phyloP scores from a whole-genome alignment of 2,329 filamentous ascomycete genomes.

The Leptographium wingfieldii region DNA sequence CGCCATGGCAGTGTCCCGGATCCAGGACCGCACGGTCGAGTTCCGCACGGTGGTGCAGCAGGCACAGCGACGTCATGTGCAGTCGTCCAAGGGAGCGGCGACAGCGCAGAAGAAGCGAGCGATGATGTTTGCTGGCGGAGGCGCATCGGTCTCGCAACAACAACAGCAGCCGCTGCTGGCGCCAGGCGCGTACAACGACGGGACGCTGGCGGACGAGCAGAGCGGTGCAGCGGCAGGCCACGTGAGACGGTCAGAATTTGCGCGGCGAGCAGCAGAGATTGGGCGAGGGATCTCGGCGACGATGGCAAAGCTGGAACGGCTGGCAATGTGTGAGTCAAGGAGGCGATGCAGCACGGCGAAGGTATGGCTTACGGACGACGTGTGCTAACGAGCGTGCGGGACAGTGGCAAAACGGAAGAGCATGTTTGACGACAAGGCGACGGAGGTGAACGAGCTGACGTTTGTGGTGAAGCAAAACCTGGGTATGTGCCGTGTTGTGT shows the following conservation, averaged over 20 bases:
- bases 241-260: conserved; percentile 61
- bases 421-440: conserved; percentile 89
- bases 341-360: background rate
- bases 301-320: conserved; percentile 87
- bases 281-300: conserved; percentile 83
- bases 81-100: conserved; percentile 46
- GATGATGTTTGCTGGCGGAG: conserved; percentile 4
- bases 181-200: conserved; percentile 20
- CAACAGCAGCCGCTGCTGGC: conserved; percentile 52
- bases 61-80: conserved; percentile 66
- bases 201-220: conserved; percentile 54
- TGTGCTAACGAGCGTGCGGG: background rate
- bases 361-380: background rate
- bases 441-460: conserved; percentile 94
- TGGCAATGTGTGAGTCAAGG: conserved; percentile 47
- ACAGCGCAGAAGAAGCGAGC: conserved; percentile 49
- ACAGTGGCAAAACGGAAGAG: conserved; percentile 81
- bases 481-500: background rate
- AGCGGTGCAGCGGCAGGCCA: conserved; percentile 43
- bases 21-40: conserved; percentile 93
- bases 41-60: conserved; percentile 85
- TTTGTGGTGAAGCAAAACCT: conserved; percentile 43
- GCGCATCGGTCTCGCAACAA: conserved; percentile 4
- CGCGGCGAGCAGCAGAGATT: conserved; percentile 80
- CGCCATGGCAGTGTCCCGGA: conserved; percentile 55